These are phyloP conservation scores for Dipsacomyces acuminosporus DNA, from an alignment of 371 early-diverging fungal genomes.

Conservation along the genomic window DNA sequence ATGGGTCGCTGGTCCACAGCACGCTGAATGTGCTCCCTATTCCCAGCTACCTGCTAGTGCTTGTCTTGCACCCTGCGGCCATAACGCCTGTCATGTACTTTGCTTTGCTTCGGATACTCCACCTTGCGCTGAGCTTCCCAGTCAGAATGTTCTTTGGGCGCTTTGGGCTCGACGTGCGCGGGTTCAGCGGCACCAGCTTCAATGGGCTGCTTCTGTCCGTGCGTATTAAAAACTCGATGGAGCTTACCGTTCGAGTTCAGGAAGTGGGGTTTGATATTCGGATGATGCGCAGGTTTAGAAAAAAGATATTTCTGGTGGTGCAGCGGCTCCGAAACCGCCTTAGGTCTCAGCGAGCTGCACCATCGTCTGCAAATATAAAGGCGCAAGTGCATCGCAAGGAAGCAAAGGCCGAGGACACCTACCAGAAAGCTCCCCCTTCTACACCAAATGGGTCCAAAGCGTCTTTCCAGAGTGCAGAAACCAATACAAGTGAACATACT, in stretches of 20 bases:
- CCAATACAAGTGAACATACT: constrained; percentile 3
- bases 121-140: constrained; percentile 25
- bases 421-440: no score
- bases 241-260: constrained; percentile 23
- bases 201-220: constrained; percentile 22
- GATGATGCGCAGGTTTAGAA: constrained; percentile 37
- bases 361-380: no score
- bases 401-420: no score
- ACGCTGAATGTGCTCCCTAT: constrained; percentile 14
- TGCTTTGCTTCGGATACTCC: constrained; percentile 7
- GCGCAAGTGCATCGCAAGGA: no score
- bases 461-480: no score
- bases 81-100: constrained; percentile 23
- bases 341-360: no score
- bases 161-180: constrained; percentile 33
- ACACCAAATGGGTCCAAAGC: no score
- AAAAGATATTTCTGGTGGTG: not conserved
- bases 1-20: constrained; percentile 22
- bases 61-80: constrained; percentile 21
- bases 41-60: constrained; percentile 3
- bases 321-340: no score
- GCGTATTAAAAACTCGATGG: constrained; percentile 10
- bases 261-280: constrained; percentile 40
- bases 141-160: constrained; percentile 27
- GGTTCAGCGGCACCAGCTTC: constrained; percentile 38